phyloP scores from a whole-genome alignment of 2,329 filamentous ascomycete genomes.

The Fusarium tricinctum region DNA sequence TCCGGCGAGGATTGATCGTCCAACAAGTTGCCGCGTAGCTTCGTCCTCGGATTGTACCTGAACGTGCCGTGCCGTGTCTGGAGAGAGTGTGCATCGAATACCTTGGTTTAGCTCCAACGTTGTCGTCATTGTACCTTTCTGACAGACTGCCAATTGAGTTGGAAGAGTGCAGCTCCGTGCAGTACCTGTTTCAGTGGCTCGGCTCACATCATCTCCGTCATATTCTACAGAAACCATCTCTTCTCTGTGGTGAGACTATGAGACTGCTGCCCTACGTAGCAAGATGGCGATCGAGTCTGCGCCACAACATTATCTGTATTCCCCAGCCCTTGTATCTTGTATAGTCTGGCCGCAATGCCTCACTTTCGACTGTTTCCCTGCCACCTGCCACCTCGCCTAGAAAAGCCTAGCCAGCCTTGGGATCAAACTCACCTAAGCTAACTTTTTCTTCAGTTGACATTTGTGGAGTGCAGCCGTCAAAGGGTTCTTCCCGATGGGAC shows the following conservation, averaged over 20 bases:
- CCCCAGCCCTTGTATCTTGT: slow-evolving; percentile 12
- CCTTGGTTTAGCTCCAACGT: slow-evolving; percentile 35
- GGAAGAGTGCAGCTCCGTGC: background rate
- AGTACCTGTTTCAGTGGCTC: slow-evolving; percentile 15
- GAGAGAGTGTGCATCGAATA: slow-evolving; percentile 26
- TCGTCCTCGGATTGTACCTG: slow-evolving; percentile 11
- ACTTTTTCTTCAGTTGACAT: slow-evolving; percentile 38
- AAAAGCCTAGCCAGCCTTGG: slow-evolving; percentile 24
- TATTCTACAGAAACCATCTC: slow-evolving; percentile 17
- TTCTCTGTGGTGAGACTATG: slow-evolving; percentile 2
- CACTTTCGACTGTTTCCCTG: slow-evolving; percentile 31
- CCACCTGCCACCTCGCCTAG: slow-evolving; percentile 36
- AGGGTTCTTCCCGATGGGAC: slow-evolving; percentile 51
- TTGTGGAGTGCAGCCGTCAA: slow-evolving; percentile 46
- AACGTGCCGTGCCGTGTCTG: slow-evolving; percentile 35
- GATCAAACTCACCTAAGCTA: slow-evolving; percentile 22
- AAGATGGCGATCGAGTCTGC: slow-evolving; percentile 21
- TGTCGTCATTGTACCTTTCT: slow-evolving; percentile 29
- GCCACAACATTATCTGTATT: slow-evolving; percentile 33
- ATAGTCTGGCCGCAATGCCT: slow-evolving; percentile 21
- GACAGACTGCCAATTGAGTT: slow-evolving; percentile 2
- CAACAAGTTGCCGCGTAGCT: background rate
- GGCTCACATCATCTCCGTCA: slow-evolving; percentile 34
- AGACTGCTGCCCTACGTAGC: background rate
- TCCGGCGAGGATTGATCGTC: background rate